phyloP scores from a whole-genome alignment of 495 filamentous ascomycete genomes.

The Neurospora sp. region DNA sequence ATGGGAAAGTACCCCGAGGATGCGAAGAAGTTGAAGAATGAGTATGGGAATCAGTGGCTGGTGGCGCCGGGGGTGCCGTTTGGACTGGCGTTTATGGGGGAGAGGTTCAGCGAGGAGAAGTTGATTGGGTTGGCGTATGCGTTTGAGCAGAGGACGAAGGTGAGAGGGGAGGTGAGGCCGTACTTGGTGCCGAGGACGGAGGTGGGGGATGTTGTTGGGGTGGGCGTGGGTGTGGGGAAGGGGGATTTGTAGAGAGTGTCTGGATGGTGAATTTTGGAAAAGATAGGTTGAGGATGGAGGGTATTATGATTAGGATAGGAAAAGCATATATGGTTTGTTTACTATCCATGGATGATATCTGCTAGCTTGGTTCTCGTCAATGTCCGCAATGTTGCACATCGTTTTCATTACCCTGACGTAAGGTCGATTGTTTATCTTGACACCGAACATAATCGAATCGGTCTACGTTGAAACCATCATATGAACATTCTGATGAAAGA shows the following conservation, averaged over 20 bases:
- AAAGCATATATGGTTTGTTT: not conserved
- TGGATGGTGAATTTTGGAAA: not conserved
- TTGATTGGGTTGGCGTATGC: slow-evolving; percentile 59
- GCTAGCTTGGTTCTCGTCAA: not conserved
- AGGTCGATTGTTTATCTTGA: not conserved
- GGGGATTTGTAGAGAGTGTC: not conserved
- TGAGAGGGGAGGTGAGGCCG: slow-evolving; percentile 35
- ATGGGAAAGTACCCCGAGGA: slow-evolving; percentile 22
- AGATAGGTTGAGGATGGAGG: not conserved
- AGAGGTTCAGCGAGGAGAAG: slow-evolving; percentile 41
- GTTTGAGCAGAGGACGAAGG: slow-evolving; percentile 55
- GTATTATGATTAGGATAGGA: not conserved
- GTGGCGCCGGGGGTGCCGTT: slow-evolving; percentile 11
- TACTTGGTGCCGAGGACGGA: slow-evolving; percentile 39
- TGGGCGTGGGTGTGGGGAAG: not conserved
- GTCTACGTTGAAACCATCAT: not conserved
- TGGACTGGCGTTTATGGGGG: slow-evolving; percentile 41
- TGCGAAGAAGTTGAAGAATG: slow-evolving; percentile 3
- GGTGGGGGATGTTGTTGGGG: slow-evolving; percentile 27
- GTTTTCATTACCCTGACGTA: not conserved
- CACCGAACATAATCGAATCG: not conserved
- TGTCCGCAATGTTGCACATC: not conserved
- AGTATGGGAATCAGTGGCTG: slow-evolving; percentile 5
- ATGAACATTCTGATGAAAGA: not conserved
- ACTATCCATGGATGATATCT: not conserved